Evolutionary conservation across 2,329 filamentous ascomycete genomes (phyloP).

Genomic region (Xylariaceae sp.): DNA sequence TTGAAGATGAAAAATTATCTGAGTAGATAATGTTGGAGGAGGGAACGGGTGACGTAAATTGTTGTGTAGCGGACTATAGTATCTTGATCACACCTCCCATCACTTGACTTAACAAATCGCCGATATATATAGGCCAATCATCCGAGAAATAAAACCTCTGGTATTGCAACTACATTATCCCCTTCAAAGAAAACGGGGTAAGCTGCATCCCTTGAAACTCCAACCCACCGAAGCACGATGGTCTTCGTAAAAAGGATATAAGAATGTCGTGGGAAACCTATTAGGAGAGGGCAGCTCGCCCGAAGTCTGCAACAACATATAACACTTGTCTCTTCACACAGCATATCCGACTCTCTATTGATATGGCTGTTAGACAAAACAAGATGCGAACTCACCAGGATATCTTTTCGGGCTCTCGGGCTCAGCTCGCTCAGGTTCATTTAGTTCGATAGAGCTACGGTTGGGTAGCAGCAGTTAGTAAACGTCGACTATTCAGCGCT

Average conservation of each 20-base stretch:
- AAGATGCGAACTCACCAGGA: slow-evolving; percentile 36
- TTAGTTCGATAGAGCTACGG: slow-evolving; percentile 45
- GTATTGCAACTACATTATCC: too few species aligned
- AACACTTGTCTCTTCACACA: background rate
- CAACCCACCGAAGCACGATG: too few species aligned
- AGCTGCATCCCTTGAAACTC: too few species aligned
- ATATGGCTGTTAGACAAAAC: background rate
- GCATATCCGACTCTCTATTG: background rate
- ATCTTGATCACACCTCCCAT: background rate
- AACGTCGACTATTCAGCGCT: slow-evolving; percentile 14
- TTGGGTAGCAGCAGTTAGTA: slow-evolving; percentile 8
- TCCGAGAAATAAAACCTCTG: too few species aligned
- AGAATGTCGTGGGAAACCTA: background rate
- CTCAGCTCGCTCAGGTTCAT: slow-evolving; percentile 28
- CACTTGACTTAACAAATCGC: too few species aligned
- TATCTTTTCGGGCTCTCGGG: slow-evolving; percentile 36
- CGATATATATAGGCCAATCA: too few species aligned
- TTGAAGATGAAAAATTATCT: background rate
- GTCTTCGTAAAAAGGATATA: background rate
- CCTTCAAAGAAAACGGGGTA: too few species aligned
- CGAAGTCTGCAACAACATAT: background rate
- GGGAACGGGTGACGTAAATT: background rate
- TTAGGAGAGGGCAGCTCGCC: background rate
- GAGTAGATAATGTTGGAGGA: background rate
- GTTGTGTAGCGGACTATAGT: background rate